These are phyloP conservation scores for Panicum hallii DNA, from an alignment of 202 grass and related monocot species.

Conservation along the genomic window DNA sequence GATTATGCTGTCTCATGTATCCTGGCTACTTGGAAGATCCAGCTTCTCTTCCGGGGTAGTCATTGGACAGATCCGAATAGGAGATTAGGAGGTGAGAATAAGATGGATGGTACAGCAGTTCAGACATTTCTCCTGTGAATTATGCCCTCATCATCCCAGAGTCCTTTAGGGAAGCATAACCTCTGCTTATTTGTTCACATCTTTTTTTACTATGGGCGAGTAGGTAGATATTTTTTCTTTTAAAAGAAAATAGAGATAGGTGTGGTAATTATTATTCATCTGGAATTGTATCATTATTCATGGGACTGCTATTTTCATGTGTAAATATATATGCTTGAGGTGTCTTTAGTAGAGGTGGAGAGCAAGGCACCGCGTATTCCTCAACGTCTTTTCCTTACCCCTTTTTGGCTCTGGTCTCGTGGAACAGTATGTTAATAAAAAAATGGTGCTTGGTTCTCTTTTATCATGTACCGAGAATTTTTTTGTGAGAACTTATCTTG, in stretches of 20 bases:
- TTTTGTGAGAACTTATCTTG: background rate
- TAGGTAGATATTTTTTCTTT: constrained; percentile 29
- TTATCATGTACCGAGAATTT: background rate
- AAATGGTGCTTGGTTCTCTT: background rate
- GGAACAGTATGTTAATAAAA: background rate
- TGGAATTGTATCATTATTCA: constrained; percentile 28
- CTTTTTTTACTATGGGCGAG: constrained; percentile 26
- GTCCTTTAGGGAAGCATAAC: background rate
- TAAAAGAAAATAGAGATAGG: constrained; percentile 37
- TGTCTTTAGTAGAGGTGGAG: background rate
- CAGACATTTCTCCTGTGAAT: constrained; percentile 8
- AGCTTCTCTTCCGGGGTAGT: constrained; percentile 45
- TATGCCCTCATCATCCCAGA: constrained; percentile 10
- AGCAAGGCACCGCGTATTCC: background rate
- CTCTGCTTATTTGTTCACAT: constrained; percentile 21
- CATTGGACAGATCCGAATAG: constrained; percentile 9
- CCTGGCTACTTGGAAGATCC: constrained; percentile 31
- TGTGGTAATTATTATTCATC: constrained; percentile 21
- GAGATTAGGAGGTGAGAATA: constrained; percentile 28
- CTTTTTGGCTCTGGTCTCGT: background rate
- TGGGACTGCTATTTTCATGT: constrained; percentile 14
- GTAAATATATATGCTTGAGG: constrained; percentile 48
- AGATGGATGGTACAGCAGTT: constrained; percentile 36
- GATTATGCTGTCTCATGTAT: constrained; percentile 25
- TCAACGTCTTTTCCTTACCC: background rate